A percentile compares a stretch with the other conserved stretches of the same genome.
These are phyloP conservation scores for Vitis cinerea DNA, from an alignment of 164 flowering plant genomes.

Conservation along the genomic window DNA sequence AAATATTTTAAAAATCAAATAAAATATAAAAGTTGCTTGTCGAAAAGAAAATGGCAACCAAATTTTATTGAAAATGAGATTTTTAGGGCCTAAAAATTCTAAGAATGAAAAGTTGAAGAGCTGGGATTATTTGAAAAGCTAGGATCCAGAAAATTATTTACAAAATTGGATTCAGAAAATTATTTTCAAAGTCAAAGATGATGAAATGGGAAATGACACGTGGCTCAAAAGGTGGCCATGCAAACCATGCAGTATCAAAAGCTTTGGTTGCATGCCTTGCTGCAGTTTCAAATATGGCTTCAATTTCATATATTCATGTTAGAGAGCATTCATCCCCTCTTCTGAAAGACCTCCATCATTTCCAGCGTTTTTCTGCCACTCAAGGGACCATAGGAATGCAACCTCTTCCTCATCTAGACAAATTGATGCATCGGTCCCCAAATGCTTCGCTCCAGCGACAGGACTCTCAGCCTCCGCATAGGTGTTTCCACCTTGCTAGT, in stretches of 20 bases:
- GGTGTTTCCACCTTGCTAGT: slow-evolving; percentile 33
- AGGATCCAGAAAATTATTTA: too few species aligned
- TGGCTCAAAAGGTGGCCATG: too few species aligned
- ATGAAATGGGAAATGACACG: too few species aligned
- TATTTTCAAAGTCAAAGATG: too few species aligned
- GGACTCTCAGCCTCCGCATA: slow-evolving; percentile 26
- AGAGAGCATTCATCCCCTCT: slow-evolving; percentile 81
- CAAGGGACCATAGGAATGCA: slow-evolving; percentile 82
- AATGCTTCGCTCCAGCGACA: slow-evolving; percentile 28
- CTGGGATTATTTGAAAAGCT: too few species aligned
- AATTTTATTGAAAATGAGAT: too few species aligned
- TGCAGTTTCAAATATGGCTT: slow-evolving; percentile 33
- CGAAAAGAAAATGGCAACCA: too few species aligned
- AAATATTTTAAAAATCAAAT: too few species aligned
- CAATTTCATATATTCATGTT: slow-evolving; percentile 45
- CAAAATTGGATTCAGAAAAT: too few species aligned
- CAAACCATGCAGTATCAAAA: slow-evolving; percentile 13
- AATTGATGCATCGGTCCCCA: slow-evolving; percentile 20
- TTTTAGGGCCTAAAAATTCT: too few species aligned
- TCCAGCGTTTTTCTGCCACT: slow-evolving; percentile 77
- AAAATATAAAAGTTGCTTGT: too few species aligned
- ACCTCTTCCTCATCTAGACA: slow-evolving; percentile 70
- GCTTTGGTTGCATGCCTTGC: slow-evolving; percentile 34
- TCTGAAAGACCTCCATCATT: slow-evolving; percentile 84
- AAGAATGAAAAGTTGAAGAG: too few species aligned